Base-by-base conservation (phyloP, 192 early-diverging fungal species). In the Rhizophagus sp. region DNA sequence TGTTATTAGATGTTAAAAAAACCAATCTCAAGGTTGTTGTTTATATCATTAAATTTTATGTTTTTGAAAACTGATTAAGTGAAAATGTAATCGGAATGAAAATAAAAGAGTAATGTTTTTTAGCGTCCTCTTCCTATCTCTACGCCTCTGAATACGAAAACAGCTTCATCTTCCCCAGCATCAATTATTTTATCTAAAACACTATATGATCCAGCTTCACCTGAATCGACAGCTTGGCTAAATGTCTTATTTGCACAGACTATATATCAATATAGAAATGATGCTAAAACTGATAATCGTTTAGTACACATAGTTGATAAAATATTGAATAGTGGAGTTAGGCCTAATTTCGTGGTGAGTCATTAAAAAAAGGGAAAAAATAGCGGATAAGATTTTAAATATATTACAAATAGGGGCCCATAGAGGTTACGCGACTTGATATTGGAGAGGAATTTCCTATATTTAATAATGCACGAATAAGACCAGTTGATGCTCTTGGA, bases 141-240 rank as follows among this genome's bases (percentile, higher is more conserved):
- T 73, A 80, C 86, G 33, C 82, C 81, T 41, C 66, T 69, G 33
- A 85, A 81, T 44, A 81, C 89, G 52, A 87, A 89, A 76, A 88
- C 86, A 69, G 86, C 85, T 12, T 87, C 88, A 10, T 85, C 84
- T 65, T 87, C 89, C 24, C 89, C 93, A 25, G 84, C 84, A 17
- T 83, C 87, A 10, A 74, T 82, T 13, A 89, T 90, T 69, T 79
- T 89, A 61, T 88, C 90, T 13, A 91, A 89, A 62, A 91, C 87
- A 13, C 83, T 88, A 25, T 89, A 91, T 73, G 88, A 91, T 71
- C 66, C 88, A 25, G 75, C 86, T 30, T 84, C 84, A 22, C 87
- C 89, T 1, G 95, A 97, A 81, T 89, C 92, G 25, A 89, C 91
- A 34, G 94, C 94, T 52, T 97, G 95, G 95, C 84, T 96, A 52